A percentile compares a stretch with the other conserved stretches of the same genome.
These are phyloP conservation scores for Porogramme epimiltina DNA, from an alignment of 1,284 basidiomycete genomes.

Conservation along the genomic window DNA sequence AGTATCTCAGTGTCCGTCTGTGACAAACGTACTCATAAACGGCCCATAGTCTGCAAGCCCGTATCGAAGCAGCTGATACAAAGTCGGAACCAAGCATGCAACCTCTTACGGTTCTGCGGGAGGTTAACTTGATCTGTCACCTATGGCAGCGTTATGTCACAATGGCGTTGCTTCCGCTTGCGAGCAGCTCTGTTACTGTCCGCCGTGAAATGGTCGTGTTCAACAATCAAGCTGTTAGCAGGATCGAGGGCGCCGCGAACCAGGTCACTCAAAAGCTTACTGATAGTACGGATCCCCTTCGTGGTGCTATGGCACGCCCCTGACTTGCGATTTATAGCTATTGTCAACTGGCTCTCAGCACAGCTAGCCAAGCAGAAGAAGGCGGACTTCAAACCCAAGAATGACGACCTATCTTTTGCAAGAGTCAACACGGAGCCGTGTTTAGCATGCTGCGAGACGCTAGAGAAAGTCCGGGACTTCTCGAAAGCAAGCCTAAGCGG, in stretches of 20 bases:
- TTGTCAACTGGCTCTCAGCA: conserved; percentile 68
- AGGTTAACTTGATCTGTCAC: conserved; percentile 89
- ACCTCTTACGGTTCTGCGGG: conserved; percentile 65
- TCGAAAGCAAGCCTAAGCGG: conserved; percentile 80
- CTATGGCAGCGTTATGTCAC: conserved; percentile 98
- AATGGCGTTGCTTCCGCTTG: conserved; percentile 88
- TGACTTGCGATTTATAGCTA: conserved; percentile 41
- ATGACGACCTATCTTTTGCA: conserved; percentile 94
- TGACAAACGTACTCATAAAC: conserved; percentile 4
- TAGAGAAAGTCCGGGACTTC: conserved; percentile 81
- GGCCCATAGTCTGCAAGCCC: conserved; percentile 61
- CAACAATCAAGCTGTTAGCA: conserved; percentile 87
- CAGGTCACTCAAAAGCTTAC: conserved; percentile 80
- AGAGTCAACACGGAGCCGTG: conserved; percentile 96
- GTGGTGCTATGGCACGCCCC: background rate
- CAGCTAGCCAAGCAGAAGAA: conserved; percentile 93
- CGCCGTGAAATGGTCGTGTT: conserved; percentile 94
- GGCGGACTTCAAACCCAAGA: conserved; percentile 95
- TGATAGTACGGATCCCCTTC: conserved; percentile 63
- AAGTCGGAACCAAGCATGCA: conserved; percentile 84
- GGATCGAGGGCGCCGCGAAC: conserved; percentile 89
- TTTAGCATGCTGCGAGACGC: conserved; percentile 81
- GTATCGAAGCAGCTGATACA: conserved; percentile 74
- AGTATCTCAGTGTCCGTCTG: conserved; percentile 28
- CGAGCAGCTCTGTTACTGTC: conserved; percentile 83